phyloP scores from a whole-genome alignment of 805 yeast genomes.

The Pichia manshurica region DNA sequence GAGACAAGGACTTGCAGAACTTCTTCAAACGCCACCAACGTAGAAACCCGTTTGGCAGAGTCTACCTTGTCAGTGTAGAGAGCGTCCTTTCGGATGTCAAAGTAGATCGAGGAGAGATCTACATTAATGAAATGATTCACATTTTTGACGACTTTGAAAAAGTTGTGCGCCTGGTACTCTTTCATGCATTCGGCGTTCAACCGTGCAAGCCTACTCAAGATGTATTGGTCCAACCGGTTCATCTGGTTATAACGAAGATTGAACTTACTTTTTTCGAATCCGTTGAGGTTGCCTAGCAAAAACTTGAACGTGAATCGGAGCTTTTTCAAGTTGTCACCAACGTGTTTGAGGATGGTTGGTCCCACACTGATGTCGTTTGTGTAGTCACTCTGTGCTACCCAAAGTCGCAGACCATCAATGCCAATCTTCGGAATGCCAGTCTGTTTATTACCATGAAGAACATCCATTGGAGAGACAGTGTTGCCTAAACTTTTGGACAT shows the following conservation, averaged over 20 bases:
- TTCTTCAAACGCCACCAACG: conserved; percentile 60
- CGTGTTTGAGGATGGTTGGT: conserved; percentile 63
- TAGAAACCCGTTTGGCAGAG: conserved; percentile 47
- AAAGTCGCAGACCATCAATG: conserved; percentile 81
- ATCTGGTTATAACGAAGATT: conserved; percentile 37
- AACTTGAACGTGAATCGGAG: conserved; percentile 75
- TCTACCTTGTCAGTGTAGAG: conserved; percentile 61
- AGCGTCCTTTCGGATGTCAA: conserved; percentile 80
- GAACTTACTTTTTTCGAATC: conserved; percentile 15
- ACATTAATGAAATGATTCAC: conserved; percentile 68
- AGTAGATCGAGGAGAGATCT: conserved; percentile 75
- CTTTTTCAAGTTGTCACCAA: conserved; percentile 76
- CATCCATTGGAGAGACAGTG: conserved; percentile 59
- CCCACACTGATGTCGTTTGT: conserved; percentile 76
- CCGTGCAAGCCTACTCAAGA: conserved; percentile 48
- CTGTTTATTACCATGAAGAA: conserved; percentile 55
- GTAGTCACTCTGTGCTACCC: conserved; percentile 88
- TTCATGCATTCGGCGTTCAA: conserved; percentile 39
- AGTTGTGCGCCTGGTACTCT: conserved; percentile 55
- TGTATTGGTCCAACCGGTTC: conserved; percentile 51
- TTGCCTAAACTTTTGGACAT: conserved; percentile 95
- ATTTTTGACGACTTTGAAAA: conserved; percentile 61
- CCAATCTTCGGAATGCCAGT: conserved; percentile 61
- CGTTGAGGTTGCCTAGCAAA: conserved; percentile 69
- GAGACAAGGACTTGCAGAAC: conserved; percentile 59